These are phyloP conservation scores for Metarhizium rileyi DNA, from an alignment of 2,329 filamentous ascomycete species.

Conservation along the genomic window DNA sequence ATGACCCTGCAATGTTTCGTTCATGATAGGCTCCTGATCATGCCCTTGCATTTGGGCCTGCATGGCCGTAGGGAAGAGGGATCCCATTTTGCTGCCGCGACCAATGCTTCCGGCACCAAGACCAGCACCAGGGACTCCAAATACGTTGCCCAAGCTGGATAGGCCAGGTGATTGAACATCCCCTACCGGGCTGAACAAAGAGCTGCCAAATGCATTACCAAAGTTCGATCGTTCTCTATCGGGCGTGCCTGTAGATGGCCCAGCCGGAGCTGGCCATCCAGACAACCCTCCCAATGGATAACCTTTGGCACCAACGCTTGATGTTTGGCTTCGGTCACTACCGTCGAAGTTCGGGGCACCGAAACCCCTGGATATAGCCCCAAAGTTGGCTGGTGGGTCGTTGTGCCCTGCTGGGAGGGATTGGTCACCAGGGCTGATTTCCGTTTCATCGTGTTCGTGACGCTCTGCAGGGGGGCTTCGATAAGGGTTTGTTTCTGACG, in stretches of 20 bases:
- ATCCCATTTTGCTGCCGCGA: slow-evolving; percentile 72
- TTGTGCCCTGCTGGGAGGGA: slow-evolving; percentile 30
- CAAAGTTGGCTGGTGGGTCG: slow-evolving; percentile 40
- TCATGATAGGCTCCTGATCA: slow-evolving; percentile 53
- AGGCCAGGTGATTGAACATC: slow-evolving; percentile 71
- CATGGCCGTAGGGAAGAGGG: slow-evolving; percentile 80
- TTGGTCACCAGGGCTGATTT: slow-evolving; percentile 39
- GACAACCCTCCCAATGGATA: slow-evolving; percentile 57
- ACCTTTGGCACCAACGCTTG: slow-evolving; percentile 70
- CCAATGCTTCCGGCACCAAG: slow-evolving; percentile 57
- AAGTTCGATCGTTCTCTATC: slow-evolving; percentile 53
- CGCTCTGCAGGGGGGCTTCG: slow-evolving; percentile 78
- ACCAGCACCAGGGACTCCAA: slow-evolving; percentile 51
- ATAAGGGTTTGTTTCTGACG: slow-evolving; percentile 92
- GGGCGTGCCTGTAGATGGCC: slow-evolving; percentile 53
- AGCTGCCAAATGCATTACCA: slow-evolving; percentile 60
- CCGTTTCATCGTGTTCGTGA: slow-evolving; percentile 53
- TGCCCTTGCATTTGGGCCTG: slow-evolving; percentile 79
- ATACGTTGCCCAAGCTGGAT: slow-evolving; percentile 57
- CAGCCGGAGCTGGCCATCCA: slow-evolving; percentile 50
- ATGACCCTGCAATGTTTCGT: slow-evolving; percentile 47
- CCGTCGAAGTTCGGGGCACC: slow-evolving; percentile 48
- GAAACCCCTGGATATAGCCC: slow-evolving; percentile 43
- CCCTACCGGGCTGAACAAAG: slow-evolving; percentile 66
- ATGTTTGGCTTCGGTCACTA: slow-evolving; percentile 87